Percentiles rank a stretch among this genome's conserved stretches.
Conservation (phyloP, 176 grass and related monocot genomes). For the Avena atlantica region DNA sequence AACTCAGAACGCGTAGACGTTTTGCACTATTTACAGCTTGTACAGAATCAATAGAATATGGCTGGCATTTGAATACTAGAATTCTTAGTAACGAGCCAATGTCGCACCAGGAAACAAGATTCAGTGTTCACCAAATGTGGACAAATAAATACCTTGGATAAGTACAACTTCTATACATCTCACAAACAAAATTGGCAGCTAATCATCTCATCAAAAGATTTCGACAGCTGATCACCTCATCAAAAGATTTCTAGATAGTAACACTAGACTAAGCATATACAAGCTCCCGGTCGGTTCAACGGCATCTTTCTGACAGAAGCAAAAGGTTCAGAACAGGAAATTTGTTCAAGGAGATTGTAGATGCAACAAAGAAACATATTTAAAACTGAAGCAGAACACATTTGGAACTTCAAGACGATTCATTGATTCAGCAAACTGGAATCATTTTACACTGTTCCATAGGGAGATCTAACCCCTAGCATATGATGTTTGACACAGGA, state of each 20-base stretch:
- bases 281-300: neutral
- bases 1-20: neutral
- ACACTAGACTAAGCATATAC: neutral
- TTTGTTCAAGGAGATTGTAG: neutral
- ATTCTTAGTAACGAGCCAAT: neutral
- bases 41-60: neutral
- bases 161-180: neutral
- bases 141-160: neutral
- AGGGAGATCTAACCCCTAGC: neutral
- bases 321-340: neutral
- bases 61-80: neutral
- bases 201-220: neutral
- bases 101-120: neutral
- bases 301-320: neutral
- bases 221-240: neutral
- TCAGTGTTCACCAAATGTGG: neutral
- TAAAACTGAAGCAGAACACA: neutral
- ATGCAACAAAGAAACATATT: neutral
- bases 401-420: neutral
- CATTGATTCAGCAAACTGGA: neutral
- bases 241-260: neutral
- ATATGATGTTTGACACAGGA: neutral
- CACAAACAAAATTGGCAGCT: neutral
- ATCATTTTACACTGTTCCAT: neutral
- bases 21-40: neutral